Evolutionary conservation across 495 filamentous ascomycete species (phyloP).

Genomic region (Collariella sp.): DNA sequence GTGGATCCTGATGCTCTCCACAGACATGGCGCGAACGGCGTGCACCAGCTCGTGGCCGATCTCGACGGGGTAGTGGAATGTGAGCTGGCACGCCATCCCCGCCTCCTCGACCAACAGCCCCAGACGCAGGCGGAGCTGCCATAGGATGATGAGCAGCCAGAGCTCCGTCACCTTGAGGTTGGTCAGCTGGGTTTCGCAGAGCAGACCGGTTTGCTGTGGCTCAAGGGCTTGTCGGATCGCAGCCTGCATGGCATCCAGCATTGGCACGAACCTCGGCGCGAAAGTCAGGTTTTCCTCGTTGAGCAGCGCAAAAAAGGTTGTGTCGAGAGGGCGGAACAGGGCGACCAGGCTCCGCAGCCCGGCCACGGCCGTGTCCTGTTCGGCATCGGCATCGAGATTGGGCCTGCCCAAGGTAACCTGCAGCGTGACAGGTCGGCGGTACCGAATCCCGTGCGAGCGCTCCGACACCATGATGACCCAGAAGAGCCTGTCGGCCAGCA

Average conservation of each 20-base stretch:
- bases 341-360: conserved; percentile 55
- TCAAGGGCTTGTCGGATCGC: neutral
- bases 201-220: conserved; percentile 19
- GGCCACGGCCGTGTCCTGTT: conserved; percentile 42
- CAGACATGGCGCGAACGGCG: conserved; percentile 44
- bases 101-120: conserved; percentile 29
- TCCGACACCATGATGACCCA: conserved; percentile 58
- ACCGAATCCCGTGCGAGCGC: conserved; percentile 65
- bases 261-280: conserved; percentile 31
- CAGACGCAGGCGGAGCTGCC: conserved; percentile 48
- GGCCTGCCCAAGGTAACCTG: conserved; percentile 35
- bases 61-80: conserved; percentile 3
- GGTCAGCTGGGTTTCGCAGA: conserved; percentile 60
- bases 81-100: neutral
- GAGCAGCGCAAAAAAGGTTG: conserved; percentile 55
- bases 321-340: conserved; percentile 59
- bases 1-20: conserved; percentile 50
- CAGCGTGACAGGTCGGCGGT: conserved; percentile 55
- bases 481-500: conserved; percentile 39
- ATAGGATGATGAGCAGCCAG: conserved; percentile 66
- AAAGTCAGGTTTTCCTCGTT: conserved; percentile 48
- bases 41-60: conserved; percentile 33
- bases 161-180: conserved; percentile 64
- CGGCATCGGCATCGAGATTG: neutral
- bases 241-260: neutral